These are phyloP conservation scores for Bathelium albidoporum DNA, from an alignment of 495 filamentous ascomycete genomes.

Conservation along the genomic window DNA sequence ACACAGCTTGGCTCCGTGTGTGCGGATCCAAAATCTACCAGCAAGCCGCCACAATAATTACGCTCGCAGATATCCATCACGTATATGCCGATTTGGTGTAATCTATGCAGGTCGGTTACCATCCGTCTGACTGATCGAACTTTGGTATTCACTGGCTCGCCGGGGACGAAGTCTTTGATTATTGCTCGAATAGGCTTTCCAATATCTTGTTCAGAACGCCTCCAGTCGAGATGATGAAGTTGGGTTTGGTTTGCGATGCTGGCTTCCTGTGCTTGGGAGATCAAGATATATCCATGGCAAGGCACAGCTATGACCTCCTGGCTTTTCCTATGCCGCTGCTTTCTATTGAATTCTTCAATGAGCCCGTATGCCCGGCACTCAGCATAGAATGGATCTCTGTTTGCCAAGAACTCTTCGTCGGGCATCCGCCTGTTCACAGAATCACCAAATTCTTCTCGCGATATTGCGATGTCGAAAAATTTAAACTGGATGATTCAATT, in stretches of 20 bases:
- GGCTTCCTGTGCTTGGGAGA: background rate
- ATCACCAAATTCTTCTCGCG: background rate
- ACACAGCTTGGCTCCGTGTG: background rate
- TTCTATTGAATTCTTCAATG: background rate
- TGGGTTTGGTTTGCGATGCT: background rate
- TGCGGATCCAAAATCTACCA: background rate
- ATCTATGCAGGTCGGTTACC: background rate
- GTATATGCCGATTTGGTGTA: background rate
- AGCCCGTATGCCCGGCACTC: background rate
- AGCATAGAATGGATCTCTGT: background rate
- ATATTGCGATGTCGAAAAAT: background rate
- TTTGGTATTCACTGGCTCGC: background rate
- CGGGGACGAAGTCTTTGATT: background rate
- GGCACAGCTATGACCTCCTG: background rate
- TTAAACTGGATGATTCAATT: background rate
- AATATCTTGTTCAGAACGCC: background rate
- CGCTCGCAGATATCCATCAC: background rate
- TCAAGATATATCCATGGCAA: background rate
- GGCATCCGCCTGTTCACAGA: background rate
- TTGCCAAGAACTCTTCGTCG: background rate
- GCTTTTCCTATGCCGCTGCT: background rate
- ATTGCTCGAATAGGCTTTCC: conserved; percentile 1
- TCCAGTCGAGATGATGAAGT: background rate
- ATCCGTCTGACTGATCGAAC: background rate
- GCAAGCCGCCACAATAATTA: background rate